A percentile compares a stretch with the other conserved stretches of the same genome.
phyloP scores from a whole-genome alignment of 2,329 filamentous ascomycete species.

The Amesomyces nigricolor region DNA sequence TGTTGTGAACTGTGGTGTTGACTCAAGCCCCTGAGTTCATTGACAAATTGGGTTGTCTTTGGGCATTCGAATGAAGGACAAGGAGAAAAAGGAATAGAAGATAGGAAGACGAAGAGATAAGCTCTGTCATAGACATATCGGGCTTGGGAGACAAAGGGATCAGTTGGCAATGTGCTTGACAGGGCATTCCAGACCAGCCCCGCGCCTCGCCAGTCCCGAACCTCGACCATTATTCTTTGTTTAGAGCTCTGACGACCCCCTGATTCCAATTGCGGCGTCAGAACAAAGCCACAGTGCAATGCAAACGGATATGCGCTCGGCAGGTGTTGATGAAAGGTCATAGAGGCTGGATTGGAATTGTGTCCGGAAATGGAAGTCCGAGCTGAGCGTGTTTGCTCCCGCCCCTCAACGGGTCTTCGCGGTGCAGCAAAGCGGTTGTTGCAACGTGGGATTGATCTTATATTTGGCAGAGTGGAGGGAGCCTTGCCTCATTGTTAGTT shows the following conservation, averaged over 20 bases:
- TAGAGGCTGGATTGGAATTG: neutral
- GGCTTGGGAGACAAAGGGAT: slow-evolving; percentile 1
- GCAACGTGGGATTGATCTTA: too few species aligned
- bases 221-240: slow-evolving; percentile 8
- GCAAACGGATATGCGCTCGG: neutral
- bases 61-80: neutral
- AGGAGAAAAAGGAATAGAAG: neutral
- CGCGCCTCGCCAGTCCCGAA: neutral
- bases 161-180: neutral
- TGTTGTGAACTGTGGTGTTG: neutral
- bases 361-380: neutral
- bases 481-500: too few species aligned
- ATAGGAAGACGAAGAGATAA: neutral
- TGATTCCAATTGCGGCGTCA: neutral
- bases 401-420: too few species aligned
- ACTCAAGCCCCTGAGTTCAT: neutral
- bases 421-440: too few species aligned
- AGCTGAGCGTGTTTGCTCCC: neutral
- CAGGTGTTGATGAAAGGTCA: neutral
- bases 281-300: neutral
- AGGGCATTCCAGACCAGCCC: neutral
- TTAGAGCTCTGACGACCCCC: neutral
- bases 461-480: too few species aligned
- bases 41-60: neutral
- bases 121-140: slow-evolving; percentile 5